Evolutionary conservation across 140 eudicot species (phyloP).

Genomic region (Bidens hawaiensis): DNA sequence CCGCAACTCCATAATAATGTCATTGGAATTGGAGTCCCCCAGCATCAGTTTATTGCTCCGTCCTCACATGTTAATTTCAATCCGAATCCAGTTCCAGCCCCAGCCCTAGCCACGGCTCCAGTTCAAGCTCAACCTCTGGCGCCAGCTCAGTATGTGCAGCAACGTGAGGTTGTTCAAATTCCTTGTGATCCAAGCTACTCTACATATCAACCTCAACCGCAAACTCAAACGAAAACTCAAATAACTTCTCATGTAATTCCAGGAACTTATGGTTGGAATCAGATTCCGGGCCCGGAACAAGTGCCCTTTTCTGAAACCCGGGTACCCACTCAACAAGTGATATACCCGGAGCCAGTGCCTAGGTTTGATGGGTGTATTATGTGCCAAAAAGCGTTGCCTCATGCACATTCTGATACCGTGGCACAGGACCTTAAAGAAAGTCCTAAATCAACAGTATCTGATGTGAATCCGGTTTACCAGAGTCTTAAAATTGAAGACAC

Average conservation of each 20-base stretch:
- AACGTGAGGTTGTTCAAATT: slow-evolving; percentile 51
- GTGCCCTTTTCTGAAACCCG: slow-evolving; percentile 50
- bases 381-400: slow-evolving; percentile 94
- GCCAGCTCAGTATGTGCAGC: slow-evolving; percentile 32
- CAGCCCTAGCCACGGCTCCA: neutral
- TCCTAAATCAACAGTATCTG: slow-evolving; percentile 40
- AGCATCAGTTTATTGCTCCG: slow-evolving; percentile 53
- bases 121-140: slow-evolving; percentile 8
- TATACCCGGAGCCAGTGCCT: slow-evolving; percentile 35
- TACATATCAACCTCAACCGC: slow-evolving; percentile 51
- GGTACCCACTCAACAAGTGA: slow-evolving; percentile 45
- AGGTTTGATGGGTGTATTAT: slow-evolving; percentile 58
- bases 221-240: too few relatives aligned
- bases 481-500: slow-evolving; percentile 56
- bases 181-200: slow-evolving; percentile 53
- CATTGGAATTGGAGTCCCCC: slow-evolving; percentile 36
- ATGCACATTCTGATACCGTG: slow-evolving; percentile 85
- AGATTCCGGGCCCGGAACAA: slow-evolving; percentile 47
- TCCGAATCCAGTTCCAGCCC: slow-evolving; percentile 27
- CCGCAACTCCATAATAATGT: slow-evolving; percentile 49
- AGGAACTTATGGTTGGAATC: slow-evolving; percentile 68
- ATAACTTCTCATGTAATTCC: slow-evolving; percentile 36
- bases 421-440: slow-evolving; percentile 62
- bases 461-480: slow-evolving; percentile 46
- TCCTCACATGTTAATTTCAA: slow-evolving; percentile 48